Conservation (phyloP, 106 monocot species). For the Vanilla planifolia region DNA sequence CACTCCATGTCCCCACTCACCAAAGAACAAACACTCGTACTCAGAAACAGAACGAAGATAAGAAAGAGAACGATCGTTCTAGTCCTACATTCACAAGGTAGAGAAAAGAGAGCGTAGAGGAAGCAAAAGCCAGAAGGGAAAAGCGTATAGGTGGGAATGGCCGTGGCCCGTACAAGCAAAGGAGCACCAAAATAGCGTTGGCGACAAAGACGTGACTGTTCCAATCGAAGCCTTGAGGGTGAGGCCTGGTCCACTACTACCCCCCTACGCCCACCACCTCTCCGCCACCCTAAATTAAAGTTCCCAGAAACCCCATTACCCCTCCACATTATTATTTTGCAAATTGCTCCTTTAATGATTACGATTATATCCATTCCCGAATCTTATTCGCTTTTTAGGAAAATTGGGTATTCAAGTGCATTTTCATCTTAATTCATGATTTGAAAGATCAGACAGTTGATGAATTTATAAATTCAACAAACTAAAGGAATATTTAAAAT, state of each 20-base stretch:
- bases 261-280: neutral
- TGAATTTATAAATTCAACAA: neutral
- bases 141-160: neutral
- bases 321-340: constrained; percentile 3
- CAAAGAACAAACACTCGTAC: neutral
- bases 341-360: neutral
- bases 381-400: no score
- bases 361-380: neutral
- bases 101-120: constrained; percentile 2
- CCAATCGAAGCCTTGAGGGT: constrained; percentile 13
- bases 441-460: neutral
- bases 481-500: neutral
- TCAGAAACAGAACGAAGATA: neutral
- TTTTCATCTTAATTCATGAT: neutral
- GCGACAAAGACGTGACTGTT: constrained; percentile 88
- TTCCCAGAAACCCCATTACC: neutral
- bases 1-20: constrained; percentile 2
- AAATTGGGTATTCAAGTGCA: neutral
- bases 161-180: constrained; percentile 2
- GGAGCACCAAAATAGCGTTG: constrained; percentile 54
- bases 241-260: constrained; percentile 11
- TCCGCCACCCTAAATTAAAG: neutral
- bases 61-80: neutral
- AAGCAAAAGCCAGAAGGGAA: constrained; percentile 1
- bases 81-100: neutral